Conservation (phyloP, 805 yeast genomes). For the Limtongozyma cylindracea region DNA sequence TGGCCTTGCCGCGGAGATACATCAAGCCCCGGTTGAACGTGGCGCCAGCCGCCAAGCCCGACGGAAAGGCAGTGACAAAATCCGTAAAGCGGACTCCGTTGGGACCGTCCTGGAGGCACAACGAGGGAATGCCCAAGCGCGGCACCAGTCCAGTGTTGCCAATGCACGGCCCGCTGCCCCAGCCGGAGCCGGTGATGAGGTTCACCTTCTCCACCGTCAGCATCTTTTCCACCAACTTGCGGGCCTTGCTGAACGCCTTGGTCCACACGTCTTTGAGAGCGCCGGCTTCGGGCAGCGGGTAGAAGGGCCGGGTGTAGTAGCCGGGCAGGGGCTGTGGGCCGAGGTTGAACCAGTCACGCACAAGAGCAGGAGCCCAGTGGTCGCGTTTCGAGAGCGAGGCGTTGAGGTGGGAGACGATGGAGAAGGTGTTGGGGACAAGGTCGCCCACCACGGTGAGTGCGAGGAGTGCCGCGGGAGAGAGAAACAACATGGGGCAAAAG, state of each 20-base stretch:
- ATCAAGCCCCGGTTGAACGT: constrained; percentile 28
- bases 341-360: no score
- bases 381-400: no score
- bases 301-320: constrained; percentile 8
- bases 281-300: constrained; percentile 17
- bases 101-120: constrained; percentile 41
- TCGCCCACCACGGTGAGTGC: no score
- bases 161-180: constrained; percentile 35
- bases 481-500: no score
- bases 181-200: constrained; percentile 36
- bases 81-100: constrained; percentile 33
- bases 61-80: constrained; percentile 27
- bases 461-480: no score
- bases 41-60: constrained; percentile 31
- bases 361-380: no score
- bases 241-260: constrained; percentile 27
- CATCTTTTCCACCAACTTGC: constrained; percentile 27
- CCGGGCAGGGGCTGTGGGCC: constrained; percentile 6
- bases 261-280: constrained; percentile 26
- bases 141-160: constrained; percentile 38
- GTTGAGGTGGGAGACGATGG: no score
- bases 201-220: constrained; percentile 33
- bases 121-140: constrained; percentile 22
- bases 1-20: constrained; percentile 25
- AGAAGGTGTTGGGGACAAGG: no score